Evolutionary conservation across 2,329 filamentous ascomycete species (phyloP), one percentile per base, ranked within the genome.

Genomic region (Penicillium digitatum): DNA sequence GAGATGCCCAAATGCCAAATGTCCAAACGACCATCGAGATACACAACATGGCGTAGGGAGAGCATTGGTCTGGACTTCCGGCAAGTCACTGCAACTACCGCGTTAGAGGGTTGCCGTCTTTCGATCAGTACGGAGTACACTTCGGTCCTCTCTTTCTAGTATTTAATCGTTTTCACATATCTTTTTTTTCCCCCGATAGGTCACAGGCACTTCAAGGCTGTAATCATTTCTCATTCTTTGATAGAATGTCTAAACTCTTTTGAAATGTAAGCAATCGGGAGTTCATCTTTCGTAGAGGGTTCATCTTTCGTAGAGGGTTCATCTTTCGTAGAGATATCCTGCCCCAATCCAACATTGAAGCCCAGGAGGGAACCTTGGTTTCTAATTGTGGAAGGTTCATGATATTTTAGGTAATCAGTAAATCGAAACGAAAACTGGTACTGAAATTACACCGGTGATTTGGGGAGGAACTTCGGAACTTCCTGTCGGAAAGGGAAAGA

Each of bases 341-440:
- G 3, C 3, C 3, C 24, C 24, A 3, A 26, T 6, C 3, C 6
- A 27, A 42, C 24, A 42, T 26, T 42, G 39, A 42, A 42, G 39
- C 39, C 16, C 5, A 11, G 22, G 14, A 40, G 14, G 5, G 16
- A 42, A 26, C 39, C 14, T 26, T 26, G 22, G 22, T 24, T 39
- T 39, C 12, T 6, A 24, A 24, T 14, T 12, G 16, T 10, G n/a
- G 42, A 44, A 18, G 16, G 38, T 45, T 31, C 10, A 48, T 20
- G 47, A 49, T 29, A 40, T 49, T 47, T 43, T 50, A 50, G 37
- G 35, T 49, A 49, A 49, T 49, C 47, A n/a, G 20, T 16, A 48
- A 32, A 20, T 37, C 16, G 27, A 31, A 27, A 51, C 63, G 64
- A 61, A 67, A 69, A 68, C 62, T 57, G 61, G 67, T 70, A 69